Base-by-base conservation (phyloP, 1,284 basidiomycete genomes). In the Cutaneotrichosporon cutaneum region DNA sequence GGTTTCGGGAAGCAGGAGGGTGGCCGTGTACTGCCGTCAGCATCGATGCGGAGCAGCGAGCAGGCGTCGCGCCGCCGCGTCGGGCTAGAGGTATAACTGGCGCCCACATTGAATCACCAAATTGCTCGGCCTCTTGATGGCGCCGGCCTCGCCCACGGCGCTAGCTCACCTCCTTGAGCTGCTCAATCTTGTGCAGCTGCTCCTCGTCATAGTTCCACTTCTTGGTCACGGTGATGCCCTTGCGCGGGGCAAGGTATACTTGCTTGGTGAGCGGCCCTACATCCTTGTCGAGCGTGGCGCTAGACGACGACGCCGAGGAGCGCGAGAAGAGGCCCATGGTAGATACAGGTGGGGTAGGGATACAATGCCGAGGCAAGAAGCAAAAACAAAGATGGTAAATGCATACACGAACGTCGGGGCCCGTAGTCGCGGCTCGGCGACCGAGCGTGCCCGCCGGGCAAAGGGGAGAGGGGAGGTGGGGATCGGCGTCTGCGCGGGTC, bases 181-280 rank as follows among this genome's bases (percentile, higher is more conserved):
- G 83, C 52, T 84, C 80, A 58, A 90, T 85, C 77, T 70, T 82
- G 2, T 77, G 75, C 22, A 81, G 72, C 75, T 92, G 89, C 61
- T 85, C 85, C 7, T 85, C 83, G 27, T 85, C 82, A 75, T 91
- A 90, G 7, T 81, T 77, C 70, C 85, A 80, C 22, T 87, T 89
- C 42, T 78, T 83, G 54, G 60, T 62, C n/a, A 60, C 58, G 24
- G 42, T 55, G 42, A 57, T 21, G 3, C 60, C 60, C 9, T 44
- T 26, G 5, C 62, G 66, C 5, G 61, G 61, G 30, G 57, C 54
- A 27, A 56, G 42, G 53, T 56, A 58, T 21, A 61, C 51, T 5
- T 64, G 59, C 14, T 39, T 56, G 32, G 66, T 67, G 10, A 24
- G 2, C 2, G 66, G 63, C n/a, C 50, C 45, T 10, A 36, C 26